Evolutionary conservation across 208 protist species (phyloP).

Genomic region (Leishmania turanica): DNA sequence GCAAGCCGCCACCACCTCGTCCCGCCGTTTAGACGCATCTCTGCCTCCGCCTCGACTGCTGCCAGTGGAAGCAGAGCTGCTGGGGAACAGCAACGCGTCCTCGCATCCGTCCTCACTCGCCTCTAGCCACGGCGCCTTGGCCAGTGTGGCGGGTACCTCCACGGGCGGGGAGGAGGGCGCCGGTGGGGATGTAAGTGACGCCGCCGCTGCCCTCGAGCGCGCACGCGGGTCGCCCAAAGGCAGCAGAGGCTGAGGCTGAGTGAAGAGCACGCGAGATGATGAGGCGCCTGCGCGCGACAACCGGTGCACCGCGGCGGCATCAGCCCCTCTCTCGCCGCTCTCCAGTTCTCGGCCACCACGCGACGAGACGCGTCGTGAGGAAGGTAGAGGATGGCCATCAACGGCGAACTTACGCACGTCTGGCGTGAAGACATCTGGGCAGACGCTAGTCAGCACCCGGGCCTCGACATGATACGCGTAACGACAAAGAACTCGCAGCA

Average conservation of each 20-base stretch:
- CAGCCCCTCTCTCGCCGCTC: background rate
- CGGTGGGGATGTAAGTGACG: background rate
- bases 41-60: background rate
- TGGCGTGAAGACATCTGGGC: background rate
- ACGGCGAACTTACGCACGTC: background rate
- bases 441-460: slow-evolving; percentile 18
- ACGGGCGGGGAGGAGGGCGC: background rate
- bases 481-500: slow-evolving; percentile 17
- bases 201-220: background rate
- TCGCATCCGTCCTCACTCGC: slow-evolving; percentile 10
- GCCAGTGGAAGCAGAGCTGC: slow-evolving; percentile 1
- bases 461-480: slow-evolving; percentile 26
- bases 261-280: slow-evolving; percentile 14
- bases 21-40: background rate
- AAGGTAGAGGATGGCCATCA: background rate
- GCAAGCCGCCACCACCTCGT: background rate
- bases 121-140: background rate
- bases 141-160: background rate
- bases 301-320: background rate
- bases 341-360: too few relatives aligned
- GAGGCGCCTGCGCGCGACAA: background rate
- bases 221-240: background rate
- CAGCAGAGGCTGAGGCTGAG: slow-evolving; percentile 18
- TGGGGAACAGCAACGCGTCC: slow-evolving; percentile 21
- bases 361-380: background rate